Base-by-base conservation (phyloP, 176 grass and related monocot species). In the Carex parvula region DNA sequence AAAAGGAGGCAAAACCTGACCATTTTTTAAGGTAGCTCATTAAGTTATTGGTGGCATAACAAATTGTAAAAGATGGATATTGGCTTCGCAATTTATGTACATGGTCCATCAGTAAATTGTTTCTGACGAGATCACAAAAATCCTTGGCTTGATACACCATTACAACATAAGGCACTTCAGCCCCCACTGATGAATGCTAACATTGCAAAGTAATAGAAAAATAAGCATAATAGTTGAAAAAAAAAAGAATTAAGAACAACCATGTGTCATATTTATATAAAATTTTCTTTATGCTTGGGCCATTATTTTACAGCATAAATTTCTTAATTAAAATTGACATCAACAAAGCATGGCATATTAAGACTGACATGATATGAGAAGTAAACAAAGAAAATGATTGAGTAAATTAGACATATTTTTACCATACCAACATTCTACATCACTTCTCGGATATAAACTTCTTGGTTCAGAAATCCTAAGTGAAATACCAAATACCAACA, bases 71-170 rank as follows among this genome's bases (percentile, higher is more conserved):
- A 42, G 70, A 70, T 83, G 92, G 88, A 64, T 98, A 85, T 35
- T 54, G 60, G n/a, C 48, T 85, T 73, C 48, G 88, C 79, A 95
- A 83, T 81, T 76, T 77, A 8, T 29, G 41, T n/a, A 98, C 62
- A 78, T 91, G 88, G 60, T 85, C 7, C 30, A 83, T 83, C 26
- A 98, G 70, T 2, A 9, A 83, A 42, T 83, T 84, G 6, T 66
- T 79, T 72, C 6, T 84, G 55, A 95, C 67, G 61, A 93, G 91
- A 87, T 90, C 76, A 63, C 92, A 95, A 83, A 98, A 95, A 57
- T 98, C 95, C 86, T 98, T 89, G 24, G 95, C 95, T 90, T 93
- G 84, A 84, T 89, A 60, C 37, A 98, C 86, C 81, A 98, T 22
- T 17, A 92, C 50, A 67, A 98, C 71, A 64, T 98, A 98, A 8